Conservation (phyloP, 1,284 basidiomycete genomes). For the Golubevia pallescens region DNA sequence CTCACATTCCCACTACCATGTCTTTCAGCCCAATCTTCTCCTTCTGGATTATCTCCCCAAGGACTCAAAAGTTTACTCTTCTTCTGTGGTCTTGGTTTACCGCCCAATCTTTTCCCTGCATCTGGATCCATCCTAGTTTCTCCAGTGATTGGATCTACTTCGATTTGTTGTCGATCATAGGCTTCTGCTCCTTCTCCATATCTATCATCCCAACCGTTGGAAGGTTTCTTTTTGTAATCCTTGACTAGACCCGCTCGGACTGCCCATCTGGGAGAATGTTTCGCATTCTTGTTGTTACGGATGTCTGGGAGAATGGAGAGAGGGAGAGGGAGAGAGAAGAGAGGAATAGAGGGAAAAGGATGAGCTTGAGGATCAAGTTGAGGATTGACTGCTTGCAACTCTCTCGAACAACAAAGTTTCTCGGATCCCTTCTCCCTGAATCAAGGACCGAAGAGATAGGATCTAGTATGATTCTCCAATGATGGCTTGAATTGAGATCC, state of each 20-base stretch:
- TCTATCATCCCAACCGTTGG: slow-evolving; percentile 35
- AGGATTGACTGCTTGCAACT: not conserved
- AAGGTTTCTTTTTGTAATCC: slow-evolving; percentile 64
- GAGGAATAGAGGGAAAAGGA: not conserved
- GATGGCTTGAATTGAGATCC: too few species aligned
- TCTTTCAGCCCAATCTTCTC: slow-evolving; percentile 18
- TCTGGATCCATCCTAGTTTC: slow-evolving; percentile 26
- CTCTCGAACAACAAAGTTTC: not conserved
- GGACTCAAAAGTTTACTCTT: slow-evolving; percentile 19
- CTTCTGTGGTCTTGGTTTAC: slow-evolving; percentile 5
- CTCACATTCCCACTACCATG: not conserved
- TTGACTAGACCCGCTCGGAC: slow-evolving; percentile 68
- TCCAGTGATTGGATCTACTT: slow-evolving; percentile 36
- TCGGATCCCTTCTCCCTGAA: too few species aligned
- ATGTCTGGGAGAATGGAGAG: slow-evolving; percentile 73
- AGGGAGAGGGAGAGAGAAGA: not conserved
- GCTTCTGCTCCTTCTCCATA: slow-evolving; percentile 25
- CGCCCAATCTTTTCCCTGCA: slow-evolving; percentile 7
- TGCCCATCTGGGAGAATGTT: slow-evolving; percentile 92
- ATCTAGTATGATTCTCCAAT: too few species aligned
- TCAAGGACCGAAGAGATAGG: slow-evolving; percentile 10
- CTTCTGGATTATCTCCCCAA: slow-evolving; percentile 38
- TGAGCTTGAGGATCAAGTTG: not conserved
- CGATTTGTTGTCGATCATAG: slow-evolving; percentile 27
- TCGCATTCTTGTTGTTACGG: slow-evolving; percentile 89